Percentiles rank a stretch among this genome's conserved stretches.
Conservation (phyloP, 257 asterid species). For the Mitragyna speciosa region DNA sequence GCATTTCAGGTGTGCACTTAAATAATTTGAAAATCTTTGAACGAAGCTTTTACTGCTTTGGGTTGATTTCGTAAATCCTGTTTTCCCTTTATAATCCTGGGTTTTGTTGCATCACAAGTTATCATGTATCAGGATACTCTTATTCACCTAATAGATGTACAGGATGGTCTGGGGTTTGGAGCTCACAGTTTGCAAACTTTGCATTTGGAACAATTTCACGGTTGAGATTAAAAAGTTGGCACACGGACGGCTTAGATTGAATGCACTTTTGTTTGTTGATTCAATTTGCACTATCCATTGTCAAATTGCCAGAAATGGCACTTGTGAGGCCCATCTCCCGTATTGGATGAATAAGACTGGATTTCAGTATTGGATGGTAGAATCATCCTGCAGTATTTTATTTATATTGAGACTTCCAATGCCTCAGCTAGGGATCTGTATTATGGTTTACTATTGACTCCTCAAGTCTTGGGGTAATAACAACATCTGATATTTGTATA, state of each 20-base stretch:
- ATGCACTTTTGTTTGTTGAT: too few species aligned
- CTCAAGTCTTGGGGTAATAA: neutral
- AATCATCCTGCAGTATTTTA: neutral
- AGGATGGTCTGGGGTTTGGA: too few species aligned
- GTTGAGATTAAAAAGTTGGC: too few species aligned
- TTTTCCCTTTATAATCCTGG: neutral
- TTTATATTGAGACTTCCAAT: neutral
- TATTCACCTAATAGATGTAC: neutral
- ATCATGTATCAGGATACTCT: neutral
- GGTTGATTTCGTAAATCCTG: neutral
- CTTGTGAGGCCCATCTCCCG: too few species aligned
- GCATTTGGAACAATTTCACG: too few species aligned
- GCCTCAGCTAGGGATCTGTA: neutral
- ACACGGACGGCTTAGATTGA: too few species aligned
- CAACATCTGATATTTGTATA: conserved; percentile 61
- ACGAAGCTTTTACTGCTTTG: neutral
- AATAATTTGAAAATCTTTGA: neutral
- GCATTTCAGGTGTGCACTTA: neutral
- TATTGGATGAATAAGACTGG: neutral
- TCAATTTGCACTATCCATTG: too few species aligned
- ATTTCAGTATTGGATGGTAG: neutral
- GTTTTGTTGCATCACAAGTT: neutral
- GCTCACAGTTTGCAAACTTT: too few species aligned
- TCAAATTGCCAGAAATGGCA: too few species aligned
- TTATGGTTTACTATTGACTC: neutral